Conservation (phyloP, 352 stramenopile species). For the Globisporangium rhizosaccharum region DNA sequence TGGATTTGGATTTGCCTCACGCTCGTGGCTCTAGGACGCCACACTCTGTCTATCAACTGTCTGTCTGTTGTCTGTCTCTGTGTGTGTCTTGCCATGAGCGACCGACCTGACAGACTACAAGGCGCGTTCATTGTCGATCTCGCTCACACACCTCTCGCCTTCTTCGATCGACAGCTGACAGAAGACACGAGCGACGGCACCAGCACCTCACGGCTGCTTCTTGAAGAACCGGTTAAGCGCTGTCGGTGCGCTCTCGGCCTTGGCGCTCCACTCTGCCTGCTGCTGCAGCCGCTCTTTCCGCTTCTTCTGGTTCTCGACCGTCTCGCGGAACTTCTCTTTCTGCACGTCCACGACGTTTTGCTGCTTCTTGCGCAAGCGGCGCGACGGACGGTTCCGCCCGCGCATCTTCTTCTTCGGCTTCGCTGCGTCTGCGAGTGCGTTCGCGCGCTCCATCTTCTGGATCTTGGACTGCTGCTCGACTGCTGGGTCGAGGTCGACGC, state of each 20-base stretch:
- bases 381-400: constrained; percentile 95
- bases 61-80: too few species aligned
- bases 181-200: too few species aligned
- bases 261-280: constrained; percentile 75
- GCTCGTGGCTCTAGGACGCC: too few species aligned
- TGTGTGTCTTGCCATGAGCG: too few species aligned
- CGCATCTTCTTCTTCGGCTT: constrained; percentile 96
- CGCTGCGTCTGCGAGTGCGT: constrained; percentile 44
- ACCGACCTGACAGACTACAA: too few species aligned
- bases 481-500: constrained; percentile 89
- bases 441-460: constrained; percentile 65
- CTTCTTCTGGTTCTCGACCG: constrained; percentile 75
- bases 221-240: constrained; percentile 88
- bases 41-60: too few species aligned
- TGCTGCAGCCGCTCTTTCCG: constrained; percentile 61
- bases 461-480: constrained; percentile 84
- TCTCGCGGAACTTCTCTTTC: constrained; percentile 88
- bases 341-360: constrained; percentile 97
- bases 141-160: neutral
- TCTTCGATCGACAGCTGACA: neutral
- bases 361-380: constrained; percentile 95
- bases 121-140: neutral
- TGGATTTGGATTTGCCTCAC: too few species aligned
- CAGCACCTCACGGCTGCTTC: constrained; percentile 36
- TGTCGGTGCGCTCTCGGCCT: constrained; percentile 65